Percentiles rank a stretch among this genome's conserved stretches.
These are phyloP conservation scores for Brassica incana DNA, from an alignment of 345 rosid genomes.

Conservation along the genomic window DNA sequence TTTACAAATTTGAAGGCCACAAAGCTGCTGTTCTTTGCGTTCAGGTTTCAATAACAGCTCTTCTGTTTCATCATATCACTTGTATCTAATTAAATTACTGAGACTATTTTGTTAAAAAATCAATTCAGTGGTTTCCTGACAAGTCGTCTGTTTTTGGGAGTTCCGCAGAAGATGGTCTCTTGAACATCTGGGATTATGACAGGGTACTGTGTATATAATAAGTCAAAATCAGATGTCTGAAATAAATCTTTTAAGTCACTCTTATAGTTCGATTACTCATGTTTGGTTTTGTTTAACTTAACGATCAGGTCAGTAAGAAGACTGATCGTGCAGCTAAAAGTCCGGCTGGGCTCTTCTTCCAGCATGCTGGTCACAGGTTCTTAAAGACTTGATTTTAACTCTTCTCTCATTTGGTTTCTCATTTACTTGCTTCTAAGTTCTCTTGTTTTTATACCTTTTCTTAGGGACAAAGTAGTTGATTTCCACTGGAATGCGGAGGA, in stretches of 20 bases:
- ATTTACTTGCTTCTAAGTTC: conserved; percentile 7
- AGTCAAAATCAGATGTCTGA: neutral
- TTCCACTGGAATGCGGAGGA: conserved; percentile 89
- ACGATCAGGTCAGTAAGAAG: conserved; percentile 42
- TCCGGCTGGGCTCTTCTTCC: conserved; percentile 44
- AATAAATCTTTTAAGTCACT: neutral
- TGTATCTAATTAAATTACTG: neutral
- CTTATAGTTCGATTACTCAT: neutral
- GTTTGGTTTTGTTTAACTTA: conserved; percentile 15
- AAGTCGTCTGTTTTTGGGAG: conserved; percentile 46
- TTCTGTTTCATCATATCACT: neutral
- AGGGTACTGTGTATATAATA: conserved; percentile 27
- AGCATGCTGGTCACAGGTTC: conserved; percentile 48
- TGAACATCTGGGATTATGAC: conserved; percentile 46
- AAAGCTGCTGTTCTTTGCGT: conserved; percentile 87
- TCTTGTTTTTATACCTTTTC: neutral
- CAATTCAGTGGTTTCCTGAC: conserved; percentile 44
- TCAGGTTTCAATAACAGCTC: conserved; percentile 49
- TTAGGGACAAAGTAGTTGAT: conserved; percentile 94
- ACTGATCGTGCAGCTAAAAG: conserved; percentile 33
- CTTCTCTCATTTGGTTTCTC: neutral
- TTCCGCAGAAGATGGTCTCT: conserved; percentile 44
- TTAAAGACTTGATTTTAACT: neutral
- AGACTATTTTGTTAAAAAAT: neutral
- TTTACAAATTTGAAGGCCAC: conserved; percentile 77